Conservation (phyloP, 495 filamentous ascomycete genomes). For the Trichoderma asperelloides region DNA sequence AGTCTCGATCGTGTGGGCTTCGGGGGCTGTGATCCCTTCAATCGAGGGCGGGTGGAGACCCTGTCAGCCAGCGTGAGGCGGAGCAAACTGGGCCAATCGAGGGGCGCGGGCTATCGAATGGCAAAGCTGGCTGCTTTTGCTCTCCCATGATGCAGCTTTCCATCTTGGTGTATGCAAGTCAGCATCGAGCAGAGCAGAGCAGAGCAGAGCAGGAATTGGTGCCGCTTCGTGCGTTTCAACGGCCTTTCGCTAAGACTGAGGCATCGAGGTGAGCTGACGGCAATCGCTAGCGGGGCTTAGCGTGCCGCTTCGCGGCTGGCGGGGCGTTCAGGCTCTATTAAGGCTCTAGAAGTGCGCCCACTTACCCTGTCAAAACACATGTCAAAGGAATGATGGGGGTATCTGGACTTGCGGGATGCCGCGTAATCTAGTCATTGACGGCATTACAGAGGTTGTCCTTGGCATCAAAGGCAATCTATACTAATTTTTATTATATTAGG, state of each 20-base stretch:
- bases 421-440: too few species aligned
- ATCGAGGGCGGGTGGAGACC: background rate
- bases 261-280: background rate
- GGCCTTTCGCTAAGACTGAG: background rate
- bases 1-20: background rate
- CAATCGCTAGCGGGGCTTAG: background rate
- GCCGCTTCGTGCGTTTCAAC: background rate
- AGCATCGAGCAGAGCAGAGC: background rate
- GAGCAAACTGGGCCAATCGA: background rate
- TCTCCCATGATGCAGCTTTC: background rate
- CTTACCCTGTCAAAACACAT: background rate
- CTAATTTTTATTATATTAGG: too few species aligned
- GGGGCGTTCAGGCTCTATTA: background rate
- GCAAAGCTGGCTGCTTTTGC: background rate
- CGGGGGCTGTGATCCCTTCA: slow-evolving; percentile 7
- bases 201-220: background rate
- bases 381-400: background rate
- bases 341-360: background rate
- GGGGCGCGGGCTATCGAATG: background rate
- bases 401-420: background rate
- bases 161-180: background rate
- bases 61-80: background rate
- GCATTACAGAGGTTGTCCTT: too few species aligned
- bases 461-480: too few species aligned
- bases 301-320: background rate